A percentile compares a stretch with the other conserved stretches of the same genome.
Evolutionary conservation across 805 yeast species (phyloP).

Genomic region (Lachancea cidri): DNA sequence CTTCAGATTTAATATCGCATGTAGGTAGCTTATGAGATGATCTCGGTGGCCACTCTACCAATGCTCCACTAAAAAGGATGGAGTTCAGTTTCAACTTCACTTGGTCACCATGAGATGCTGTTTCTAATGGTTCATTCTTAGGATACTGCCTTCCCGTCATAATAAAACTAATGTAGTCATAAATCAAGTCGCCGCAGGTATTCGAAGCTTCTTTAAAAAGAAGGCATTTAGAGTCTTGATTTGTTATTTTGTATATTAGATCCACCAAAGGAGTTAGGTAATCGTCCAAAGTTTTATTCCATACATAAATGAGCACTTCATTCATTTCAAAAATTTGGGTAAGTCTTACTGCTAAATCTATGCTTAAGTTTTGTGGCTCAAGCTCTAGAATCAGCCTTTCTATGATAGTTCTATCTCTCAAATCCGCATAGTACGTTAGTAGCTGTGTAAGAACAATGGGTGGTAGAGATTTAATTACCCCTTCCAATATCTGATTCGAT

Average conservation of each 20-base stretch:
- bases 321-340: conserved; percentile 52
- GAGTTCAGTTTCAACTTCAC: conserved; percentile 52
- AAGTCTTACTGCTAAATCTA: conserved; percentile 65
- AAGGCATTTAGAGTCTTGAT: conserved; percentile 14
- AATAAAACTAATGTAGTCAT: conserved; percentile 59
- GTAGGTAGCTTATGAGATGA: conserved; percentile 34
- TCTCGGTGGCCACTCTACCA: conserved; percentile 42
- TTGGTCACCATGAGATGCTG: conserved; percentile 24
- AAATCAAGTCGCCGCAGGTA: conserved; percentile 33
- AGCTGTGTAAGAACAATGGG: conserved; percentile 60
- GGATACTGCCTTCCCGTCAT: conserved; percentile 82
- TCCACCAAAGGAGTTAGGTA: conserved; percentile 66
- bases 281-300: conserved; percentile 67
- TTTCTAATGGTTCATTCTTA: conserved; percentile 46
- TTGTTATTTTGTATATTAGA: conserved; percentile 37
- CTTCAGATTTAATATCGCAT: conserved; percentile 28
- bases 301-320: conserved; percentile 64
- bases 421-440: conserved; percentile 44
- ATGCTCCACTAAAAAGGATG: conserved; percentile 54
- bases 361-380: conserved; percentile 64
- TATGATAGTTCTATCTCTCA: conserved; percentile 42
- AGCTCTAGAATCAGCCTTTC: conserved; percentile 67
- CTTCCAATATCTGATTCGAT: conserved; percentile 46
- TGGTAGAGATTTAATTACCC: conserved; percentile 46
- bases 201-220: conserved; percentile 13